A percentile compares a stretch with the other conserved stretches of the same genome.
phyloP scores from a whole-genome alignment of 2,329 filamentous ascomycete species.

The Phyllosticta ampelicida region DNA sequence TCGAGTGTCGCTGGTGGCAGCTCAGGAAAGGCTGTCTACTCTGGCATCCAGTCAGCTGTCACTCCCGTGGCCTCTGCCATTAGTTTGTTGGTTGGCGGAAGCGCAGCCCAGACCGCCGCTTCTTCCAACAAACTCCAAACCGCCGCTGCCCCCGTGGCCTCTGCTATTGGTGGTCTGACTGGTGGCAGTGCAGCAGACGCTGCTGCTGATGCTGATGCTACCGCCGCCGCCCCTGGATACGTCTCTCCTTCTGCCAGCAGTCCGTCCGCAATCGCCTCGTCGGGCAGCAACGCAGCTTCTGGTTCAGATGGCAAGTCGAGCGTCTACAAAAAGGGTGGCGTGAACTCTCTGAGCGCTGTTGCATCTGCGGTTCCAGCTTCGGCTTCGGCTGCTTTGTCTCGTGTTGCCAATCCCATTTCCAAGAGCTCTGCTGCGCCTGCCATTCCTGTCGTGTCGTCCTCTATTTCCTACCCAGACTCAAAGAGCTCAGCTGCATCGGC shows the following conservation, averaged over 20 bases:
- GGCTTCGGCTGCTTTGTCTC: background rate
- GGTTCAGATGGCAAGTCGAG: background rate
- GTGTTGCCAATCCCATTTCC: background rate
- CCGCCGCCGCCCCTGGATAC: background rate
- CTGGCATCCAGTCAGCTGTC: background rate
- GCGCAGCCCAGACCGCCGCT: background rate
- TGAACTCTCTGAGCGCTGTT: background rate
- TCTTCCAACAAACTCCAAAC: background rate
- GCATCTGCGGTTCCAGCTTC: background rate
- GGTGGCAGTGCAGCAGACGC: background rate
- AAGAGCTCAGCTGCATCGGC: background rate
- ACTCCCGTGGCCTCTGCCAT: background rate
- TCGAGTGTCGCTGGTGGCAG: conserved; percentile 7
- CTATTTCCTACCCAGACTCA: background rate
- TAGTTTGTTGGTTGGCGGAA: background rate
- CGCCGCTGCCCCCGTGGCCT: background rate
- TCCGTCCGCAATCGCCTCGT: conserved; percentile 2
- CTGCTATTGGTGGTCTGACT: background rate
- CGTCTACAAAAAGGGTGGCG: conserved; percentile 7
- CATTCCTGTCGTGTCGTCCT: background rate
- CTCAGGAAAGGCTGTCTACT: conserved; percentile 1
- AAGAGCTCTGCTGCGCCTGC: background rate
- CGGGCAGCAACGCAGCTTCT: conserved; percentile 6
- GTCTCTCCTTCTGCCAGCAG: conserved; percentile 8
- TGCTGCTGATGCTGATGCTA: background rate